phyloP scores from a whole-genome alignment of 1,139 yeast species.

The Suhomyces maxii region DNA sequence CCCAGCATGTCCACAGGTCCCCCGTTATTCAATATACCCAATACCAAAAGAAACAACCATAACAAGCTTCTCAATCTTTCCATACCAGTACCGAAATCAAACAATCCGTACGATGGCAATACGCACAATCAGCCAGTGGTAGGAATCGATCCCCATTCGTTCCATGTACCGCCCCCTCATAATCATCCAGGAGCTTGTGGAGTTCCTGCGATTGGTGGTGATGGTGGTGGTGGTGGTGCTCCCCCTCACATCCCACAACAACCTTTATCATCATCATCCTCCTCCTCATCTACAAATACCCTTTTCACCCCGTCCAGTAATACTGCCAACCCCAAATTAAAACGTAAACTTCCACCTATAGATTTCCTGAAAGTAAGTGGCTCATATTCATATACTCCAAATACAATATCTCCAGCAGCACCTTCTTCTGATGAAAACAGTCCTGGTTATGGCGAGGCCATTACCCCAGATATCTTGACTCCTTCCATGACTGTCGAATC shows the following conservation, averaged over 20 bases:
- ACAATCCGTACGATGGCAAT: slow-evolving; percentile 2
- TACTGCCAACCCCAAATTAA: slow-evolving; percentile 21
- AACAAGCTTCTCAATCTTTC: slow-evolving; percentile 24
- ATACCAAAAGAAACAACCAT: slow-evolving; percentile 19
- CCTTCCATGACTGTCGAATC: background rate
- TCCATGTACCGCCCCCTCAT: background rate
- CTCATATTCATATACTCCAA: slow-evolving; percentile 22
- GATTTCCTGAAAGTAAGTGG: slow-evolving; percentile 40
- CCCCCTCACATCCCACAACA: slow-evolving; percentile 2
- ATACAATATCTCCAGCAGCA: slow-evolving; percentile 7
- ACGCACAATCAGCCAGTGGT: background rate
- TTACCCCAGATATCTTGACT: background rate
- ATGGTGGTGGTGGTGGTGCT: background rate
- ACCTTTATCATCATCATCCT: slow-evolving; percentile 6
- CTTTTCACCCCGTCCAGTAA: slow-evolving; percentile 11
- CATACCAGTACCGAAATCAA: slow-evolving; percentile 27
- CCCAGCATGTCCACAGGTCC: slow-evolving; percentile 8
- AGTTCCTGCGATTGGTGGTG: background rate
- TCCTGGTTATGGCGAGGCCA: background rate
- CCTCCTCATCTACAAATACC: slow-evolving; percentile 10
- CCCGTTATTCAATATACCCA: slow-evolving; percentile 34
- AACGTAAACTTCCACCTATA: slow-evolving; percentile 47
- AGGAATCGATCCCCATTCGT: background rate
- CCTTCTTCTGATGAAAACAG: background rate
- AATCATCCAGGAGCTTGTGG: background rate